Evolutionary conservation across 345 rosid species (phyloP).

Genomic region (Brassica cretica): DNA sequence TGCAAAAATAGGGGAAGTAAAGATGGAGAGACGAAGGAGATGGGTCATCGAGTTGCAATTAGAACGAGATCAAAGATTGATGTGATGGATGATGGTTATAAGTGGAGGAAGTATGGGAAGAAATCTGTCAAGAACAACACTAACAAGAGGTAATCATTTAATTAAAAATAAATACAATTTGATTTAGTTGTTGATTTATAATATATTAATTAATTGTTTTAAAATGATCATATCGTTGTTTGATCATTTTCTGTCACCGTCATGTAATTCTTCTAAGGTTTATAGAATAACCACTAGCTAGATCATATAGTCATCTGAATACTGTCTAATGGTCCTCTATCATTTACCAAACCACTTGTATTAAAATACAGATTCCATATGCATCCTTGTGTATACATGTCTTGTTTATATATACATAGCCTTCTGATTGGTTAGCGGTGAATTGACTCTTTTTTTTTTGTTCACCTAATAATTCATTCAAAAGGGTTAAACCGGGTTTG

Average conservation of each 20-base stretch:
- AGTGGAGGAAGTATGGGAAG: slow-evolving; percentile 95
- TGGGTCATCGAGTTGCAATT: slow-evolving; percentile 65
- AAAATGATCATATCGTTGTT: not conserved
- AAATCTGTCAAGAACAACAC: slow-evolving; percentile 84
- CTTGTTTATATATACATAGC: not conserved
- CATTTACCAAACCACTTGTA: slow-evolving; percentile 36
- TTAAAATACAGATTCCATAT: slow-evolving; percentile 20
- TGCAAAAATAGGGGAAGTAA: slow-evolving; percentile 35
- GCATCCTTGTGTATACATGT: slow-evolving; percentile 9
- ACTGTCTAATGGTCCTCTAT: slow-evolving; percentile 25
- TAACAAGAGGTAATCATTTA: slow-evolving; percentile 65
- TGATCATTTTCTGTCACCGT: not conserved
- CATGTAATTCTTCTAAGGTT: not conserved
- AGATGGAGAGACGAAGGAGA: slow-evolving; percentile 44
- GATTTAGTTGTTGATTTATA: not conserved
- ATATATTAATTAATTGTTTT: not conserved
- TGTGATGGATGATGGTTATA: slow-evolving; percentile 87
- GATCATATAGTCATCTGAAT: slow-evolving; percentile 21
- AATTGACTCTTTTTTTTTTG: not conserved
- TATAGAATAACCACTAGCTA: slow-evolving; percentile 24
- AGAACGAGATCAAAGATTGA: slow-evolving; percentile 75
- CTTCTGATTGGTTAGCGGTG: not conserved
- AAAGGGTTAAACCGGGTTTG: no score
- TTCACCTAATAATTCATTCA: no score
- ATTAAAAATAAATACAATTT: not conserved